These are phyloP conservation scores for Vigna mungo DNA, from an alignment of 306 rosid species.

Conservation along the genomic window DNA sequence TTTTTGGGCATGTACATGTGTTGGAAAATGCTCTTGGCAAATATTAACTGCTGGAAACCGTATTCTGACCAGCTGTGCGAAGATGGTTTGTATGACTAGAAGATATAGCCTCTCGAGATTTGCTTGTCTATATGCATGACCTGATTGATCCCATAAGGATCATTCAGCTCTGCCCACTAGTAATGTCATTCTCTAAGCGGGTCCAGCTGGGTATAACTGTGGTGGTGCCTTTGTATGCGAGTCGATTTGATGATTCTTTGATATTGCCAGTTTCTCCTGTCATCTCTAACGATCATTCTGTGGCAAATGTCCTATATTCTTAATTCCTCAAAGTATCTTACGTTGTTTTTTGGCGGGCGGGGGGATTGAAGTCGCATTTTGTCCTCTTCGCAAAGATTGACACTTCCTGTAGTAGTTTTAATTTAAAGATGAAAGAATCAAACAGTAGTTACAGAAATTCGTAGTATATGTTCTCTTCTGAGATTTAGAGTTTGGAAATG, in stretches of 20 bases:
- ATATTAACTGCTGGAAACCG: constrained; percentile 45
- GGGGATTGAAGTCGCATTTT: constrained; percentile 3
- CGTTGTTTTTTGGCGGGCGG: too few species aligned
- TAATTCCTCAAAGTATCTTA: constrained; percentile 25
- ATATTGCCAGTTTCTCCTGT: constrained; percentile 50
- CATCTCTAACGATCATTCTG: constrained; percentile 48
- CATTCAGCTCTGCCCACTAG: constrained; percentile 32
- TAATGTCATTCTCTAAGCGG: constrained; percentile 47
- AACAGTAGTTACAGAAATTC: constrained; percentile 8
- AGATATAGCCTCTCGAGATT: constrained; percentile 53
- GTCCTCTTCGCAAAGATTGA: neutral
- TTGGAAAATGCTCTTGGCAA: constrained; percentile 42
- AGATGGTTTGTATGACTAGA: constrained; percentile 43
- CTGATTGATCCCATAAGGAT: constrained; percentile 32
- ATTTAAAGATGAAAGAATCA: constrained; percentile 41
- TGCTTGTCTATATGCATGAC: constrained; percentile 38
- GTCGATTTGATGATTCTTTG: constrained; percentile 66
- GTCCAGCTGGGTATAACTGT: constrained; percentile 42
- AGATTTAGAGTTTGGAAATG: neutral
- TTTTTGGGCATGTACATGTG: constrained; percentile 50
- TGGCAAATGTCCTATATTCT: constrained; percentile 58
- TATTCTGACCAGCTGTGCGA: constrained; percentile 40
- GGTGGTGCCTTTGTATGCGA: constrained; percentile 34
- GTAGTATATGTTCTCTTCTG: neutral
- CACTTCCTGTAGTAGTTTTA: constrained; percentile 43